These are phyloP conservation scores for Secale cereale DNA, from an alignment of 176 grass and related monocot species.

Conservation along the genomic window DNA sequence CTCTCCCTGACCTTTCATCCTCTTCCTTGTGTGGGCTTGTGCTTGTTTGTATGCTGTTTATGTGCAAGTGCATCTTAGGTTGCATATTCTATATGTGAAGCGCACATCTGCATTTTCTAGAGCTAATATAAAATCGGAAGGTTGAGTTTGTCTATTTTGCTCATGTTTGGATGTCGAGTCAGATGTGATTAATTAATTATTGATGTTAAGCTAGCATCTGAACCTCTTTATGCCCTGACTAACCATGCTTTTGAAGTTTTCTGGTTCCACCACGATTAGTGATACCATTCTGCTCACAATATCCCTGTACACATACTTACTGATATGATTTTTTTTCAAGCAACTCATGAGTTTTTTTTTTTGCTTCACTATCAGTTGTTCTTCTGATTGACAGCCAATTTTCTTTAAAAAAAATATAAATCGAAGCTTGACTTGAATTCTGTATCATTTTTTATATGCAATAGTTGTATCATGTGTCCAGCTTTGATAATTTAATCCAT, in stretches of 20 bases:
- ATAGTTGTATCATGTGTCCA: neutral
- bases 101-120: neutral
- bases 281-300: neutral
- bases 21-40: neutral
- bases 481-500: slow-evolving; percentile 8
- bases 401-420: neutral
- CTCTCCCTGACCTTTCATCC: neutral
- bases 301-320: neutral
- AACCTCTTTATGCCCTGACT: neutral
- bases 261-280: neutral
- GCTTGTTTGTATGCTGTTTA: neutral
- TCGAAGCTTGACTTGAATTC: slow-evolving; percentile 14
- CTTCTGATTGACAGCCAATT: neutral
- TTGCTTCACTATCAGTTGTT: slow-evolving; percentile 5
- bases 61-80: neutral
- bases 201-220: neutral
- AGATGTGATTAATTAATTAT: neutral
- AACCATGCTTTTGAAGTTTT: slow-evolving; percentile 1
- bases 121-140: neutral
- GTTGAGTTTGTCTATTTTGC: neutral
- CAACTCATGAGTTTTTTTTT: neutral
- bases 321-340: neutral
- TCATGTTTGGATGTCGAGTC: neutral
- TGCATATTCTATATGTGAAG: neutral
- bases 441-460: neutral